Conservation (phyloP, 2,329 filamentous ascomycete species). For the Torrubiellomyces zombiae region DNA sequence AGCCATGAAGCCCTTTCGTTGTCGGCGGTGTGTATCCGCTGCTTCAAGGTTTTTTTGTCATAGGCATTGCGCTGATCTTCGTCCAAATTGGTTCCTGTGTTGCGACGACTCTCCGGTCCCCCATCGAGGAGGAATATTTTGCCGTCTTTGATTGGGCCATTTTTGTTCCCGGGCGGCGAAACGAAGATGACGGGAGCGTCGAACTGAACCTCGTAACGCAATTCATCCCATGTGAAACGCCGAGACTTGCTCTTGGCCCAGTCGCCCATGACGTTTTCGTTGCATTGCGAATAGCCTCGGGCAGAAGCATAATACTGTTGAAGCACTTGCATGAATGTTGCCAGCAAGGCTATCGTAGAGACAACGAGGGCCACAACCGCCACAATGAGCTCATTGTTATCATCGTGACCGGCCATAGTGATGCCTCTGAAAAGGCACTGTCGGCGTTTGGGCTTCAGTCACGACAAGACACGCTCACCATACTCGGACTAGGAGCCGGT, state of each 20-base stretch:
- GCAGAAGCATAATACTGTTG: conserved; percentile 35
- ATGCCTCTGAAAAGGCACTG: too few relatives aligned
- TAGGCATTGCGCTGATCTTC: conserved; percentile 14
- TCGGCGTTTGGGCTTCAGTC: too few relatives aligned
- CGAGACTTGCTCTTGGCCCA: conserved; percentile 26
- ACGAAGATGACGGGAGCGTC: conserved; percentile 34
- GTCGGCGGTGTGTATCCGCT: conserved; percentile 34
- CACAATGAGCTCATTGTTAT: conserved; percentile 17
- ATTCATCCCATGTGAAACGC: conserved; percentile 22
- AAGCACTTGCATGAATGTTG: conserved; percentile 28
- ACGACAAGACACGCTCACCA: too few relatives aligned
- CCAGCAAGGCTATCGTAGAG: conserved; percentile 27
- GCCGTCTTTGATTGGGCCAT: conserved; percentile 17
- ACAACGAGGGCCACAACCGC: conserved; percentile 28
- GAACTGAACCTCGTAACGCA: conserved; percentile 32
- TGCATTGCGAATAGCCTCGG: conserved; percentile 30
- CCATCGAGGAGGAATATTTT: conserved; percentile 22
- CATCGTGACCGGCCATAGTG: conserved; percentile 2
- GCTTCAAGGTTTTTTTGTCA: conserved; percentile 10
- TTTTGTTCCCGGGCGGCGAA: conserved; percentile 22
- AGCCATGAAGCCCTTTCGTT: conserved; percentile 41
- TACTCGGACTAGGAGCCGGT: too few relatives aligned
- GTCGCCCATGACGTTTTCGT: conserved; percentile 28
- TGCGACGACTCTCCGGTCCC: conserved; percentile 15
- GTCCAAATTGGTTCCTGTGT: conserved; percentile 16